phyloP scores from a whole-genome alignment of 805 yeast genomes.

The Blastobotrys mokoenaii region DNA sequence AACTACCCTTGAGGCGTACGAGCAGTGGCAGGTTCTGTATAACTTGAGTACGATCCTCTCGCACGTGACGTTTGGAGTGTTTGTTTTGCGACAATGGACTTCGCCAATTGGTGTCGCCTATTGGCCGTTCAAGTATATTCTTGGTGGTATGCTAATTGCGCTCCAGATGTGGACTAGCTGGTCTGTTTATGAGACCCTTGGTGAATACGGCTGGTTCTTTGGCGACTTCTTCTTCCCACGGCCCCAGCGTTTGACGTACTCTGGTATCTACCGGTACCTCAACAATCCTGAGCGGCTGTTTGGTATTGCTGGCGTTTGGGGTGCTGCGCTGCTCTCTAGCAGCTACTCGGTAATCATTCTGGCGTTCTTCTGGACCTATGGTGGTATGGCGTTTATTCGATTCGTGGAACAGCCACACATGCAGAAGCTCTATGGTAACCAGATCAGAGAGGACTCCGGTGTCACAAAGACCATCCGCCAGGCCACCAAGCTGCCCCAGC shows the following conservation, averaged over 20 bases:
- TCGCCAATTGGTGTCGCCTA: conserved; percentile 19
- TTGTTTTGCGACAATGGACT: conserved; percentile 24
- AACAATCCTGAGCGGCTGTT: conserved; percentile 76
- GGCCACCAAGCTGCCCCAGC: conserved; percentile 24
- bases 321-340: conserved; percentile 49
- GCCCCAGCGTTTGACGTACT: conserved; percentile 49
- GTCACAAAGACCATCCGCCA: conserved; percentile 30
- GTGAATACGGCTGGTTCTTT: conserved; percentile 84
- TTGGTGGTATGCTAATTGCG: conserved; percentile 47
- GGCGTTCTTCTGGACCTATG: conserved; percentile 56
- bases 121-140: conserved; percentile 43
- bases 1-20: conserved; percentile 55
- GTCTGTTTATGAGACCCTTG: conserved; percentile 62
- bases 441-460: conserved; percentile 44
- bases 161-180: conserved; percentile 63
- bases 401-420: conserved; percentile 73
- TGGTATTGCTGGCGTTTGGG: conserved; percentile 77
- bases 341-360: conserved; percentile 41
- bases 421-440: conserved; percentile 65
- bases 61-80: conserved; percentile 42
- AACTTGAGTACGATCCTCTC: conserved; percentile 44
- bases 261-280: conserved; percentile 74
- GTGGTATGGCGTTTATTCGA: conserved; percentile 58
- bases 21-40: conserved; percentile 66
- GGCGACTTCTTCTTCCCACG: conserved; percentile 72